Base-by-base conservation (phyloP, 1,284 basidiomycete species). In the Earliella scabrosa region DNA sequence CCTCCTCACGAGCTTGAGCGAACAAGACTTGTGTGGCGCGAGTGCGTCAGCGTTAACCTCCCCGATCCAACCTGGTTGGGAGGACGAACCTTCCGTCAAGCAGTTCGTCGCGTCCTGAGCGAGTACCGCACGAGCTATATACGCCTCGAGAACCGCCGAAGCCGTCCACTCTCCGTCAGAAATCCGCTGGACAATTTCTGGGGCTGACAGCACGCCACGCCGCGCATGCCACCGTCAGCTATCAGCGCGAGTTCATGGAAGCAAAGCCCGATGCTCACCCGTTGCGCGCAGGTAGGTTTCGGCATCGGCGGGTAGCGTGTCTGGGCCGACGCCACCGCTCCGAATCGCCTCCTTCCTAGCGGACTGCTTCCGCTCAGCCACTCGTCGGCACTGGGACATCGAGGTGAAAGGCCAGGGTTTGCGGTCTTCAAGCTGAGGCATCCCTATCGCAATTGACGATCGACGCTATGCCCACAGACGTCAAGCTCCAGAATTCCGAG, bases 101-200 rank as follows among this genome's bases (percentile, higher is more conserved):
- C 88, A 90, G 66, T 94, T 95, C 7, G 86, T 88, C 43, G 74
- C 73, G 39, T 74, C 71, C 24, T 95, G 91, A 0, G 88, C 87
- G 24, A 79, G 69, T 1, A 75, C 78, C 1, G 92, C 85, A 4
- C 85, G 82, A 0, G 82, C 75, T 57, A 93, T 87, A 71, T 85
- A 95, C 26, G 89, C 90, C 50, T 87, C 82, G 8, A 94, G 71
- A 6, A 94, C 88, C 43, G 81, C 74, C 1, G 79, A 80, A 9
- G 92, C 85, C 0, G 88, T 93, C 90, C 92, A 95, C 70, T 81
- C 75, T 6, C 83, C 79, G 4, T 70, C 72, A 57, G 77, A 68
- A 43, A 91, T 90, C 43, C 65, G 76, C 45, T 75, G 59, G 16
- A 88, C 87, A 32, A 92, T 90, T 60, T 89, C 81, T 4, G 77